Evolutionary conservation across 192 early-diverging fungal species (phyloP).

Genomic region (Gaertneriomyces semiglobifer): DNA sequence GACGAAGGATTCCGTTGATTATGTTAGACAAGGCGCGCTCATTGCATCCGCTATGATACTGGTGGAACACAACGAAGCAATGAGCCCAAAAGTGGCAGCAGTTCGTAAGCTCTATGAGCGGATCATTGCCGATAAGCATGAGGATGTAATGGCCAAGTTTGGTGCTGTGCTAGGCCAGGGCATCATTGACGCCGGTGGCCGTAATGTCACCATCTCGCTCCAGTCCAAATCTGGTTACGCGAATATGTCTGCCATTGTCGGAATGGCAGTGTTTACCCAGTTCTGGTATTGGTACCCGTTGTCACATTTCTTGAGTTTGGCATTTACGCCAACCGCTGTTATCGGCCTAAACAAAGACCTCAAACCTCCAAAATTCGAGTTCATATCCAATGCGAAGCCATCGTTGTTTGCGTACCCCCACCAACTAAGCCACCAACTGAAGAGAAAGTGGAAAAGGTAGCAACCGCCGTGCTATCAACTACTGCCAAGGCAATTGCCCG

Average conservation of each 20-base stretch:
- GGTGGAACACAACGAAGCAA: constrained; percentile 88
- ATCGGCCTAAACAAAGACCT: constrained; percentile 92
- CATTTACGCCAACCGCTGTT: constrained; percentile 92
- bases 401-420: constrained; percentile 93
- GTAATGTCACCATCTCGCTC: constrained; percentile 95
- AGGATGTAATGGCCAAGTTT: constrained; percentile 89
- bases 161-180: constrained; percentile 95
- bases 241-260: constrained; percentile 95
- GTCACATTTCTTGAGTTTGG: constrained; percentile 89
- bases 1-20: constrained; percentile 96
- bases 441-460: constrained; percentile 84
- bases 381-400: constrained; percentile 78
- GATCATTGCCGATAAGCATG: constrained; percentile 89
- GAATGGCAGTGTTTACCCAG: constrained; percentile 97
- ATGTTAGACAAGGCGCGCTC: constrained; percentile 94
- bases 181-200: constrained; percentile 94
- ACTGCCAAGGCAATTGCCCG: constrained; percentile 89
- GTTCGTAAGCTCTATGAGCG: constrained; percentile 85
- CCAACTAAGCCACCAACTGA: constrained; percentile 75
- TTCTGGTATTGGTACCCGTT: constrained; percentile 99
- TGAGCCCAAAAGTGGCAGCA: constrained; percentile 52
- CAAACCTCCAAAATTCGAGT: constrained; percentile 80
- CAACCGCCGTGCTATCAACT: constrained; percentile 92
- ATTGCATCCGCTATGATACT: constrained; percentile 94
- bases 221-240: constrained; percentile 81